Evolutionary conservation across 1,139 yeast species (phyloP).

Genomic region (Zygoascus meyerae): DNA sequence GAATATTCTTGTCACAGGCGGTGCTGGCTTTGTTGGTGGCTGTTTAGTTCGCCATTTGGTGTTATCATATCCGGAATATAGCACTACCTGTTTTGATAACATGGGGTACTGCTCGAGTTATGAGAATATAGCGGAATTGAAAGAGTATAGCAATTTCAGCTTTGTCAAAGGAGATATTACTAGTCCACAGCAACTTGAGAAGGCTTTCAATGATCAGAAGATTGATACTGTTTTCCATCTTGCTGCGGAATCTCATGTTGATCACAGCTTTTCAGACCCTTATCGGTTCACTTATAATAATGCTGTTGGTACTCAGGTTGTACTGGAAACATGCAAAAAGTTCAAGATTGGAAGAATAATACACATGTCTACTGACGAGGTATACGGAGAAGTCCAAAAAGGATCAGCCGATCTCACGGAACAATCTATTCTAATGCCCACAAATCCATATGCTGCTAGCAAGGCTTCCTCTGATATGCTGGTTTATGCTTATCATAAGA

Average conservation of each 20-base stretch:
- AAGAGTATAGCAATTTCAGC: slow-evolving; percentile 28
- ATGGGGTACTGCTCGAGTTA: slow-evolving; percentile 36
- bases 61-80: slow-evolving; percentile 36
- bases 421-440: slow-evolving; percentile 40
- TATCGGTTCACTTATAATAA: slow-evolving; percentile 45
- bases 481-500: slow-evolving; percentile 42
- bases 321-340: slow-evolving; percentile 42
- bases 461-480: slow-evolving; percentile 54
- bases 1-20: slow-evolving; percentile 48
- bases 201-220: slow-evolving; percentile 23
- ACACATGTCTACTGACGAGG: slow-evolving; percentile 60
- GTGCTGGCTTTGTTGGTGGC: slow-evolving; percentile 48
- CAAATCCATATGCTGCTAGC: slow-evolving; percentile 57
- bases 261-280: slow-evolving; percentile 46
- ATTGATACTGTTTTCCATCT: slow-evolving; percentile 44
- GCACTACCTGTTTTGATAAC: slow-evolving; percentile 46
- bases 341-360: slow-evolving; percentile 33
- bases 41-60: slow-evolving; percentile 43
- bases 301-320: slow-evolving; percentile 45
- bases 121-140: slow-evolving; percentile 22
- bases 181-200: slow-evolving; percentile 26
- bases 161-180: slow-evolving; percentile 40
- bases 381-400: slow-evolving; percentile 43
- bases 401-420: slow-evolving; percentile 35
- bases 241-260: slow-evolving; percentile 59